A percentile compares a stretch with the other conserved stretches of the same genome.
Evolutionary conservation across 1,139 yeast species (phyloP).

Genomic region (Magnusiomyces suaveolens): DNA sequence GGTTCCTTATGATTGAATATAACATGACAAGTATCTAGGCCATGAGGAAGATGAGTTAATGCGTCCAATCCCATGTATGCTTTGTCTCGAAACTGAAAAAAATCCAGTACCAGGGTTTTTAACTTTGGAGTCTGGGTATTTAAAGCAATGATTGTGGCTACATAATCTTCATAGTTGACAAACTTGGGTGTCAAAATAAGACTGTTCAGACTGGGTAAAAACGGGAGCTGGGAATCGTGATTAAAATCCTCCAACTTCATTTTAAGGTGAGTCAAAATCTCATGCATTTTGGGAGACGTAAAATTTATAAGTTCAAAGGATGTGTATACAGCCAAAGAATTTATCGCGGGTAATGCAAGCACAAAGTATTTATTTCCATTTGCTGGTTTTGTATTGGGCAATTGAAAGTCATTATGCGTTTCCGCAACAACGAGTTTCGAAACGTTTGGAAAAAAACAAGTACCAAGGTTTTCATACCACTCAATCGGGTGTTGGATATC

Average conservation of each 20-base stretch:
- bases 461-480: background rate
- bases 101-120: no score
- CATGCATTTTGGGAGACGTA: background rate
- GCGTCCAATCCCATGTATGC: no score
- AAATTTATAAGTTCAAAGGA: background rate
- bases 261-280: background rate
- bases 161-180: no score
- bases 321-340: background rate
- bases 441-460: background rate
- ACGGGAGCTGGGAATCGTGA: background rate
- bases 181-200: background rate
- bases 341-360: background rate
- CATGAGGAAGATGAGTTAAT: no score
- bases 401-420: background rate
- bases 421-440: background rate
- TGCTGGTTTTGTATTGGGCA: background rate
- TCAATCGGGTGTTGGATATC: background rate
- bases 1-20: no score
- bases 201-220: background rate
- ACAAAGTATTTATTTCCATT: background rate
- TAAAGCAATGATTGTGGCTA: no score
- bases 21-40: no score
- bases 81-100: no score
- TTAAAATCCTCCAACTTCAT: background rate
- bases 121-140: no score